Conservation (phyloP, 2,329 filamentous ascomycete genomes). For the Cladosporium sp. region DNA sequence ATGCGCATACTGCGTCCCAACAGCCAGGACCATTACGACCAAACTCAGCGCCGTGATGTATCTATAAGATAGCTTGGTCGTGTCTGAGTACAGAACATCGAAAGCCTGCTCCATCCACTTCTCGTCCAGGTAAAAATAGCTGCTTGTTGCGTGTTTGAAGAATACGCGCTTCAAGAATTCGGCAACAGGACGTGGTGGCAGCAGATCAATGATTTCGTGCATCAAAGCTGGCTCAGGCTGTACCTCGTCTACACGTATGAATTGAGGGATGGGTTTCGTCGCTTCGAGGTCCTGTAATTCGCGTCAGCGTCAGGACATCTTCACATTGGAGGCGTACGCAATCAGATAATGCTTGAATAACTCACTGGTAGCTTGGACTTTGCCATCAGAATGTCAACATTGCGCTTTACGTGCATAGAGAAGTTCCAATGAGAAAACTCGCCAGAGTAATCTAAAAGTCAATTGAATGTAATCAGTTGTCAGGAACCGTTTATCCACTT, state of each 20-base stretch:
- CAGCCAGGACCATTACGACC: conserved; percentile 34
- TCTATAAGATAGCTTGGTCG: too few relatives aligned
- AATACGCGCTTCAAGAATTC: conserved; percentile 40
- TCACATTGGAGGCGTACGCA: too few relatives aligned
- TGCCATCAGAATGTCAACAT: conserved; percentile 30
- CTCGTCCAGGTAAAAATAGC: conserved; percentile 41
- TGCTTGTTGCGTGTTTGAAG: conserved; percentile 40
- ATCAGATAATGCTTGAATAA: too few relatives aligned
- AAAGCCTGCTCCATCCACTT: conserved; percentile 30
- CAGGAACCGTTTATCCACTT: neutral
- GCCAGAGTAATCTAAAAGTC: conserved; percentile 37
- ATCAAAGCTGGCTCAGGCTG: neutral
- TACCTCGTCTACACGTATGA: neutral
- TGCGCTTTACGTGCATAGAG: conserved; percentile 39
- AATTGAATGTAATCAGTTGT: neutral
- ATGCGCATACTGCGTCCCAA: conserved; percentile 43
- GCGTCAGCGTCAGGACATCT: too few relatives aligned
- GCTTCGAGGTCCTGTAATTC: too few relatives aligned
- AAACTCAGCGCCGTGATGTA: too few relatives aligned
- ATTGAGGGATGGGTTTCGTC: neutral
- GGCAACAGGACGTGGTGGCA: conserved; percentile 39
- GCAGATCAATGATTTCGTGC: conserved; percentile 32
- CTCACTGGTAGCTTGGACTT: too few relatives aligned
- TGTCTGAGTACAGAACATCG: too few relatives aligned
- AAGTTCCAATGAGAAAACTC: conserved; percentile 45